Base-by-base conservation (phyloP, 768 basidiomycete genomes). In the Boletus tylopilopsis region DNA sequence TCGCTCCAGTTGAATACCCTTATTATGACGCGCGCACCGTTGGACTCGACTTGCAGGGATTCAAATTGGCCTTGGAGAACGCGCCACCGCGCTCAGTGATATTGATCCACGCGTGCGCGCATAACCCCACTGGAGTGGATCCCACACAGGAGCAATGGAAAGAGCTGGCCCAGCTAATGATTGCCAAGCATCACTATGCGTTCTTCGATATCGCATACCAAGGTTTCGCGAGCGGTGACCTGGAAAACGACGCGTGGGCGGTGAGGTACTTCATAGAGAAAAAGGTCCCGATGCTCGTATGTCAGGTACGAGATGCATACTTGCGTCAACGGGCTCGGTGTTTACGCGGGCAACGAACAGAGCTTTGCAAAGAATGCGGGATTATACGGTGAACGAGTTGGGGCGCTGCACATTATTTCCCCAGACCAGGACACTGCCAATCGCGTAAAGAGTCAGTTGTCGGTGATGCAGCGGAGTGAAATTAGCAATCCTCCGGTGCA, bases 281-380 rank as follows among this genome's bases (percentile, higher is more conserved):
- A 49, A 79, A 75, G 47, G 83, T 93, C 51, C 82, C 87, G 44
- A 70, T 91, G 73, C 80, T 90, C 42, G 77, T 98, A 37, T 97
- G 94, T 74, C 90, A 92, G 85, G 89, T 87, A 10, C 27, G 57
- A 19, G 22, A 18, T n/a, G 21, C 30, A 32, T 38, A 18, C 45
- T 37, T 15, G 39, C 48, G 51, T 19, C 23, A 2, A 18, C 32
- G 16, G 32, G 32, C 25, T 36, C 27, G 9, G 11, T 11, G 35
- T 36, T 68, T 11, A 69, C 49, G 37, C 37, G 27, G 27, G 18
- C 15, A 1, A 46, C 21, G 7, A 29, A 45, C 73, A 97, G 88
- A 94, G 90, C 67, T 99, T 96, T 71, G 95, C 96, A 25, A 94
- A 95, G 77, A 95, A 95, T 64, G 93, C 93, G 23, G 95, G 94